A percentile compares a stretch with the other conserved stretches of the same genome.
Conservation (phyloP, 192 early-diverging fungal genomes). For the Backusella parvicylindrica region DNA sequence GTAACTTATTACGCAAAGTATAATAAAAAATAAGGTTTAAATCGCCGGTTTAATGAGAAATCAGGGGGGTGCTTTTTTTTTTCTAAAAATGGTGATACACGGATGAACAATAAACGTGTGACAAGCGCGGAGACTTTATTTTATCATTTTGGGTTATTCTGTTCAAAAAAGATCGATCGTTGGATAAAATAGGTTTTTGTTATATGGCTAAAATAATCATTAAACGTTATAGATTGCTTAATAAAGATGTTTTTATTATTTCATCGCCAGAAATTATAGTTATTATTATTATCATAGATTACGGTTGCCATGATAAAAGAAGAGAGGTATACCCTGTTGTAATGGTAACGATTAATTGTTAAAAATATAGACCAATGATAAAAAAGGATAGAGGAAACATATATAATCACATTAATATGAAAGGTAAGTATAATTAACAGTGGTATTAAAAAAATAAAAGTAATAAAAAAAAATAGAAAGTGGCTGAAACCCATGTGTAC, state of each 20-base stretch:
- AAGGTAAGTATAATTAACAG: not conserved
- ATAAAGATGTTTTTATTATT: not conserved
- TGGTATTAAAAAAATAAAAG: not conserved
- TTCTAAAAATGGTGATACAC: not conserved
- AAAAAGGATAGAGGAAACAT: not conserved
- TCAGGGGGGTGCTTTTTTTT: not conserved
- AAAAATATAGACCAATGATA: not conserved
- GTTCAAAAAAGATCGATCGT: constrained; percentile 4
- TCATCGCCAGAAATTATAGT: not conserved
- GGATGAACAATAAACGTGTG: constrained; percentile 2
- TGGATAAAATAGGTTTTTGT: not conserved
- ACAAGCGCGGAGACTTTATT: not conserved
- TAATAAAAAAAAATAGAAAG: not conserved
- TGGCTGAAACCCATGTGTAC: not conserved
- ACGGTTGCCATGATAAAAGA: not conserved
- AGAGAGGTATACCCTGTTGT: not conserved
- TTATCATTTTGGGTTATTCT: not conserved
- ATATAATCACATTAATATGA: not conserved
- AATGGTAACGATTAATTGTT: not conserved
- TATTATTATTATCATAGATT: not conserved
- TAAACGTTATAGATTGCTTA: not conserved
- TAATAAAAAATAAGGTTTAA: not conserved
- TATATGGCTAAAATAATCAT: not conserved
- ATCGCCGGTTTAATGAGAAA: constrained; percentile 2
- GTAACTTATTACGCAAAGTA: constrained; percentile 26